Percentiles rank a stretch among this genome's conserved stretches.
Evolutionary conservation across 2,329 filamentous ascomycete species (phyloP).

Genomic region (Aspergillus melleus): DNA sequence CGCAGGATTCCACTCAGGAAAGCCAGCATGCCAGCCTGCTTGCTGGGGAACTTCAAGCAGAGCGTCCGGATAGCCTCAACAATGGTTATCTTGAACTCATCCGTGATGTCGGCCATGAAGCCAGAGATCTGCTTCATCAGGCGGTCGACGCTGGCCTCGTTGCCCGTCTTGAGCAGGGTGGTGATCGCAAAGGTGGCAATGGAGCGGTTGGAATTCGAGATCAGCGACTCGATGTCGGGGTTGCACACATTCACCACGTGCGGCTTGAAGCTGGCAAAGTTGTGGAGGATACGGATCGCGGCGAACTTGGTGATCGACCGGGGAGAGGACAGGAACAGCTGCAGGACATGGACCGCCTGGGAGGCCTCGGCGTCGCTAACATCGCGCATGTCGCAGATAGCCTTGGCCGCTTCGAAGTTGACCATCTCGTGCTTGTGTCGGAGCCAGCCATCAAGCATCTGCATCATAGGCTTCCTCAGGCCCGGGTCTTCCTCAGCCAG

Average conservation of each 20-base stretch:
- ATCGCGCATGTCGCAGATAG: slow-evolving; percentile 91
- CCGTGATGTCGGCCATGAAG: slow-evolving; percentile 98
- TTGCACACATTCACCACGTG: slow-evolving; percentile 91
- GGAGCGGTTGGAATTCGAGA: slow-evolving; percentile 94
- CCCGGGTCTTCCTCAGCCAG: slow-evolving; percentile 89
- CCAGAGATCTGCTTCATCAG: slow-evolving; percentile 98
- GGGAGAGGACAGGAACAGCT: slow-evolving; percentile 94
- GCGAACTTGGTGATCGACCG: slow-evolving; percentile 96
- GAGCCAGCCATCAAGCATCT: slow-evolving; percentile 92
- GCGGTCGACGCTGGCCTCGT: slow-evolving; percentile 93
- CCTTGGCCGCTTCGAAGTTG: slow-evolving; percentile 98
- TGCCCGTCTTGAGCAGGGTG: slow-evolving; percentile 95
- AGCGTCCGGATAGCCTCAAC: slow-evolving; percentile 96
- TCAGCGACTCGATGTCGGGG: slow-evolving; percentile 93
- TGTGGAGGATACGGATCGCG: slow-evolving; percentile 92
- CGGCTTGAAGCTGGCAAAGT: slow-evolving; percentile 95
- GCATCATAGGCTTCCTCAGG: slow-evolving; percentile 93
- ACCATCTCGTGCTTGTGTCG: slow-evolving; percentile 99
- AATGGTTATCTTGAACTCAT: slow-evolving; percentile 99
- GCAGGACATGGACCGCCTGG: slow-evolving; percentile 90
- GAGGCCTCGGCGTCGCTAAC: slow-evolving; percentile 88
- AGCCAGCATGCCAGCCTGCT: slow-evolving; percentile 95
- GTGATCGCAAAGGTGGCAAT: slow-evolving; percentile 99
- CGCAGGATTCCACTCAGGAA: slow-evolving; percentile 96
- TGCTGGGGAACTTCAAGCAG: slow-evolving; percentile 95